Evolutionary conservation across 805 yeast species (phyloP), one percentile per base, ranked within the genome.

Genomic region (Wickerhamomyces bovis): DNA sequence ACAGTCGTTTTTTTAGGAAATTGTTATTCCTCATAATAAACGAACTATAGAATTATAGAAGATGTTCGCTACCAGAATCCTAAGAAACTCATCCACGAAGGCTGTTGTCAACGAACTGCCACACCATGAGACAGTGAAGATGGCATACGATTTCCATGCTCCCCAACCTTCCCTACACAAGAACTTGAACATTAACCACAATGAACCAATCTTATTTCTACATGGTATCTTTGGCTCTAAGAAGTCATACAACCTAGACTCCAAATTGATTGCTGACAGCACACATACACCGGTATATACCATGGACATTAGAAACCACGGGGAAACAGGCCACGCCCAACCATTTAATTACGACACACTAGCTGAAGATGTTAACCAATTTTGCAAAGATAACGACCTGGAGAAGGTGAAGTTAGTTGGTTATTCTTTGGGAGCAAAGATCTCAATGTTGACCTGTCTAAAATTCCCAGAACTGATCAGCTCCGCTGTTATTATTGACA

Each of bases 11-110:
- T 22, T 22, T 22, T 5, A 22, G 8, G 23, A 22, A 22, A 8
- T 22, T 22, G 23, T 22, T 6, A 22, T 22, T n/a, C n/a, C n/a
- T n/a, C n/a, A n/a, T n/a, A n/a, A n/a, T n/a, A n/a, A 22, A 6
- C 23, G 28, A 31, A 31, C 16, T 10, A 41, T 41, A 30, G 38
- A 33, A 6, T 33, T 28, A 41, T 22, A 23, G 22, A 41, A 16
- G 25, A 57, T 57, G 62, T 46, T 56, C 33, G 53, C 59, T 3
- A 47, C 62, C 2, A 52, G 53, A 50, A 40, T 53, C n/a, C 77
- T 92, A 71, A 85, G 90, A 78, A 85, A 90, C 48, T 96, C 97
- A 56, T 87, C 39, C 3, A 13, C 23, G 7, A 36, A 36, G 16
- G n/a, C 39, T 4, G 21, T 36, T 20, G 19, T 90, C 85, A 88